Evolutionary conservation across 495 filamentous ascomycete genomes (phyloP), one percentile per base, ranked within the genome.

Genomic region (Chaetomium tenue): DNA sequence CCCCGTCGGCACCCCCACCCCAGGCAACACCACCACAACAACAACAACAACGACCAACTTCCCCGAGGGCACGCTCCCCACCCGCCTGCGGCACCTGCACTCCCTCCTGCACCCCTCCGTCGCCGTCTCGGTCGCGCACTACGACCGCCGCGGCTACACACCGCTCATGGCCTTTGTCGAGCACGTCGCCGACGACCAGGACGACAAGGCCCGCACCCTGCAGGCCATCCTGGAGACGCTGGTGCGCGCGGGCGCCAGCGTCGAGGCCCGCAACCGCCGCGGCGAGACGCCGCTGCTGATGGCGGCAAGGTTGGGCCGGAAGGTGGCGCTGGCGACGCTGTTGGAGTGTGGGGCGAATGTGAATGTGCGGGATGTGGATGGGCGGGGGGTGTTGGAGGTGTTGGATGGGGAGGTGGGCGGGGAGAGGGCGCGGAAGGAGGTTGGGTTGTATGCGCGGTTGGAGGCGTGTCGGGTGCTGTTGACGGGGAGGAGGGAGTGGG

Each of bases 261-360:
- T 80, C 3, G 76, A 82, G 37, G 67, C 67, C 51, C 76, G 80
- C 1, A 82, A 82, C 58, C 67, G 79, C 12, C 54, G 68, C 0
- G 81, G 81, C 18, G 79, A 83, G 63, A 83, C 79, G 1, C 69
- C 79, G 6, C 70, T 82, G 39, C 73, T 81, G 52, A 61, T 82
- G 8, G 79, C 81, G 18, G 78, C 77, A 7, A 66, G 77, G 8
- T 63, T 78, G 9, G 79, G 80, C 20, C 70, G 77, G 20, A 79
- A 78, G 66, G 68, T 79, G 0, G 80, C 81, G 12, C 60, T 81
- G 4, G 75, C 72, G 22, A 72, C 74, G 22, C 66, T 83, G 22
- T 66, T 82, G 20, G 76, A 79, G 54, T 53, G 70, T 12, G 76
- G 79, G 0, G 79, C 79, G 7, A 80, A 78, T 52, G 76, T 79